These are phyloP conservation scores for Sungouiella thailandica DNA, from an alignment of 805 yeast genomes.

Conservation along the genomic window DNA sequence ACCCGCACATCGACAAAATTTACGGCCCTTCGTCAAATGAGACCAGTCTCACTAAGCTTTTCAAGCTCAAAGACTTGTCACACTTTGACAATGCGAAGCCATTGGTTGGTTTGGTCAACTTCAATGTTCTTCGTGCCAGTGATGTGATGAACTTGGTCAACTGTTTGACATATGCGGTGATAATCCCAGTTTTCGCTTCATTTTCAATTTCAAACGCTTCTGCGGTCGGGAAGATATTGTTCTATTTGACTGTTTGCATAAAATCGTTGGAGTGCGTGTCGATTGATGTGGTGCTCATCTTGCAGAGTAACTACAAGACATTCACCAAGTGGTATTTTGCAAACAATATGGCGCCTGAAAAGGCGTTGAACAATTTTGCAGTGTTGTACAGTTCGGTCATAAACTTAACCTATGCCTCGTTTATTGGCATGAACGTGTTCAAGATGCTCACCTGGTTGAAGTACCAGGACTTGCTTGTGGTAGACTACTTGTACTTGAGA, in stretches of 20 bases:
- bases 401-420: slow-evolving; percentile 51
- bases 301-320: slow-evolving; percentile 56
- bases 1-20: slow-evolving; percentile 81
- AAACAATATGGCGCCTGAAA: slow-evolving; percentile 57
- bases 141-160: slow-evolving; percentile 50
- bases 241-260: slow-evolving; percentile 39
- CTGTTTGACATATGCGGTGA: slow-evolving; percentile 36
- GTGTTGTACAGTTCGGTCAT: slow-evolving; percentile 49
- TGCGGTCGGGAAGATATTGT: slow-evolving; percentile 18
- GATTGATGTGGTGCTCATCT: slow-evolving; percentile 46
- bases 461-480: slow-evolving; percentile 12
- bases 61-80: slow-evolving; percentile 46
- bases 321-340: slow-evolving; percentile 64
- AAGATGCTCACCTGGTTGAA: slow-evolving; percentile 16
- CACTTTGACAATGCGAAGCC: slow-evolving; percentile 41
- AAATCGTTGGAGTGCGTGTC: slow-evolving; percentile 49
- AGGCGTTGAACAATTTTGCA: slow-evolving; percentile 72
- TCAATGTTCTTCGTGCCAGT: slow-evolving; percentile 57
- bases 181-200: slow-evolving; percentile 37
- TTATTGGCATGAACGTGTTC: slow-evolving; percentile 38
- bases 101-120: slow-evolving; percentile 57
- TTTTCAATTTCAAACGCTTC: slow-evolving; percentile 20
- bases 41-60: slow-evolving; percentile 30
- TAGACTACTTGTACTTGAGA: slow-evolving; percentile 44
- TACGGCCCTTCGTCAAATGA: slow-evolving; percentile 49